These are phyloP conservation scores for Ascochyta koolunga DNA, from an alignment of 2,329 filamentous ascomycete genomes.

Conservation along the genomic window DNA sequence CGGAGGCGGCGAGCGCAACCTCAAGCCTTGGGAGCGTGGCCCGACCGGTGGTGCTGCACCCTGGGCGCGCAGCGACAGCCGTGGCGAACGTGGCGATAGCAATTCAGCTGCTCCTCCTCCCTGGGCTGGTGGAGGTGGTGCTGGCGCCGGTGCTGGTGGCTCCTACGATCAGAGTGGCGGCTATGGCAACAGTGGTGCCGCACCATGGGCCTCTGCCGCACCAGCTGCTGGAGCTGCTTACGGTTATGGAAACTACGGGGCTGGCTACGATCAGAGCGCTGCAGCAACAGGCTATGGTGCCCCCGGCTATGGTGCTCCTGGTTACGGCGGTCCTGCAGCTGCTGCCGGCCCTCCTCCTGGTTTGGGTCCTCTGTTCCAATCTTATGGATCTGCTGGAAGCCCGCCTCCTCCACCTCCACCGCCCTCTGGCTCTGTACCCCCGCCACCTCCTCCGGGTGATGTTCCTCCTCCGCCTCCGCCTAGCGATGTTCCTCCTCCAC, in stretches of 20 bases:
- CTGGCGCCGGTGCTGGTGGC: slow-evolving; percentile 30
- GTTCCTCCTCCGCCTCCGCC: slow-evolving; percentile 60
- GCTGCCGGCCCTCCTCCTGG: slow-evolving; percentile 58
- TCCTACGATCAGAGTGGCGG: slow-evolving; percentile 37
- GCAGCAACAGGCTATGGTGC: slow-evolving; percentile 34
- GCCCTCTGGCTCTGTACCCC: slow-evolving; percentile 64
- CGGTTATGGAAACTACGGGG: slow-evolving; percentile 50
- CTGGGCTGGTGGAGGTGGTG: slow-evolving; percentile 41
- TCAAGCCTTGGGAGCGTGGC: slow-evolving; percentile 87
- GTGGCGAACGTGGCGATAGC: slow-evolving; percentile 52
- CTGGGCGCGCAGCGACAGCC: slow-evolving; percentile 62
- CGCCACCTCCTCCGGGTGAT: slow-evolving; percentile 65
- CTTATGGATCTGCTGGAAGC: slow-evolving; percentile 61
- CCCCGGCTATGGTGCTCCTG: slow-evolving; percentile 51
- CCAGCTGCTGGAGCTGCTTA: slow-evolving; percentile 46
- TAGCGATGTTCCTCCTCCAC: slow-evolving; percentile 65
- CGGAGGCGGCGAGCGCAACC: slow-evolving; percentile 58
- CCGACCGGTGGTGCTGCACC: slow-evolving; percentile 84
- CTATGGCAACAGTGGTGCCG: slow-evolving; percentile 40
- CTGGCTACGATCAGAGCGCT: slow-evolving; percentile 37
- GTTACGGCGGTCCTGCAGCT: slow-evolving; percentile 47
- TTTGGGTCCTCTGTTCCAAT: slow-evolving; percentile 70
- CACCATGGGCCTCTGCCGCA: slow-evolving; percentile 50
- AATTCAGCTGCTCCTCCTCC: slow-evolving; percentile 49
- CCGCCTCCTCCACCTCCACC: slow-evolving; percentile 69